Base-by-base conservation (phyloP, 2,329 filamentous ascomycete genomes). In the Ceratocystis eucalypticola region DNA sequence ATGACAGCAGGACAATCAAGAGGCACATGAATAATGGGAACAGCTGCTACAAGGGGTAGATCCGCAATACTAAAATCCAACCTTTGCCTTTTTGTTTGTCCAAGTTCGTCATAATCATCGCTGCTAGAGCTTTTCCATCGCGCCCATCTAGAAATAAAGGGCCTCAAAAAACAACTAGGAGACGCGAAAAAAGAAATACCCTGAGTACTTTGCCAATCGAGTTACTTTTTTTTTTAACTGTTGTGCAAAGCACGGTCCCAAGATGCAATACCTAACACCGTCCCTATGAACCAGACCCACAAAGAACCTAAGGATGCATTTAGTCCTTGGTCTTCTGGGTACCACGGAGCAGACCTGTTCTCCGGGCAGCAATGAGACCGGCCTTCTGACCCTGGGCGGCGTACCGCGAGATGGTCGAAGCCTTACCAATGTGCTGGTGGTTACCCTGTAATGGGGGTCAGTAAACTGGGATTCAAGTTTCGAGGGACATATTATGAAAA, bases 371-470 rank as follows among this genome's bases (percentile, higher is more conserved):
- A 83, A 99, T 99, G 78, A 99, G 93, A 96, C 94, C 94, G 76
- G 94, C 94, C 87, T 99, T 99, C 84, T 99, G 94, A 89, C 94
- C 94, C 82, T 91, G 88, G 79, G 88, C 88, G 76, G 94, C 94
- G 84, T 96, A 96, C 80, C 94, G 88, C 75, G 91, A 96, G 82
- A 99, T 99, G 79, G 94, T 99, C 73, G 94, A 99, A 76, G 94
- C 94, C 84, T 99, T 97, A 89, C 94, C 92, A 77, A 96, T 96
- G 82, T 99, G 94, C 86, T 99, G 94, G 82, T 99, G 94, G 88
- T 99, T 97, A 96, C 94, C 93, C 82, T 83, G 76, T 75, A 71
- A 62, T 68, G 68, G 66, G 70, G 74, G 78, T 84, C 76, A 84
- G 80, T 48, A 68, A 67, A 69, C 50, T 66, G 67, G 33, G 61